Percentiles rank a stretch among this genome's conserved stretches.
Conservation (phyloP, 805 yeast genomes). For the Millerago galiae region DNA sequence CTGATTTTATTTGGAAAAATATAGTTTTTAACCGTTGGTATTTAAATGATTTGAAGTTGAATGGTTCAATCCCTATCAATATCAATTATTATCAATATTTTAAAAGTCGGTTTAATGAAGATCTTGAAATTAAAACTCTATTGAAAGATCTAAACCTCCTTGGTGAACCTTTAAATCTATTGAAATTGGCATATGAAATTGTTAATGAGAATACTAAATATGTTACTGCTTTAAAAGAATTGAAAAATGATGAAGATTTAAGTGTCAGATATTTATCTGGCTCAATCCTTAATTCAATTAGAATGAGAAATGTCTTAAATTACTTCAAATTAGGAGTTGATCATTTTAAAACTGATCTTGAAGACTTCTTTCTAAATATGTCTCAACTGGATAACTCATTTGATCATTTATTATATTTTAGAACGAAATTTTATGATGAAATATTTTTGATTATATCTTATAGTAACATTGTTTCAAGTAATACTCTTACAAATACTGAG, state of each 20-base stretch:
- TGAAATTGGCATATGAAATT: neutral
- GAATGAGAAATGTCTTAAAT: neutral
- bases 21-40: neutral
- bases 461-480: neutral
- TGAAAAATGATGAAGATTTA: neutral
- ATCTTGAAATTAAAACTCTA: neutral
- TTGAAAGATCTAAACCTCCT: neutral
- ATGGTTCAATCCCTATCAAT: neutral
- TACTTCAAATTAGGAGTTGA: neutral
- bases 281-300: neutral
- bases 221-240: neutral
- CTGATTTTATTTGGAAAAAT: conserved; percentile 3
- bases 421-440: conserved; percentile 5
- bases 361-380: conserved; percentile 9
- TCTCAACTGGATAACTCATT: conserved; percentile 15
- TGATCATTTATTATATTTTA: conserved; percentile 13
- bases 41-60: neutral
- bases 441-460: neutral
- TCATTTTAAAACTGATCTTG: conserved; percentile 5
- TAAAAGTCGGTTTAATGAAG: neutral
- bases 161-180: neutral
- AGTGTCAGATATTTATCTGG: conserved; percentile 1
- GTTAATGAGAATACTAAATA: neutral
- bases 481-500: neutral
- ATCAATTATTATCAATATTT: neutral